Base-by-base conservation (phyloP, 768 basidiomycete genomes). In the Boletus pseudopeckii region DNA sequence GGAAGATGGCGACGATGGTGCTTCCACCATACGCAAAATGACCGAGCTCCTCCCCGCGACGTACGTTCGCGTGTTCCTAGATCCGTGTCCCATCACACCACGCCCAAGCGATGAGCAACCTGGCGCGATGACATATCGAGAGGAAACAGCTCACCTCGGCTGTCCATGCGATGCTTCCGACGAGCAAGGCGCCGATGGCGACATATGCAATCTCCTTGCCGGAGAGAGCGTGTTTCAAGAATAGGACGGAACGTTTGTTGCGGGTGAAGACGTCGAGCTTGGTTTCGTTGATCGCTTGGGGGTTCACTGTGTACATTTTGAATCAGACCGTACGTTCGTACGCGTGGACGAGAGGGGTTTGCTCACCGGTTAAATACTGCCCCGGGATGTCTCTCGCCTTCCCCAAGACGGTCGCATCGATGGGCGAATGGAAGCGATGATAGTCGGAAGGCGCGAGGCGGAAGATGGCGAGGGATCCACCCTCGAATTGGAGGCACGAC, bases 371-470 rank as follows among this genome's bases (percentile, higher is more conserved):
- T 58, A 82, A 86, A 59, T 83, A 84, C 54, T 84, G 74, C 2
- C 84, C 83, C 0, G 77, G 73, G 5, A 84, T 73, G 58, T 83
- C 70, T 3, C 54, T 69, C 7, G 74, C 62, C 36, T 77, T 74
- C 10, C 75, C 70, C 2, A 44, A 24, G 18, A 85, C 66, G 11
- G 73, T 76, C 36, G 77, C 83, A 49, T 85, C 83, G 26, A 86
- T 72, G 14, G 87, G 86, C 33, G 80, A 80, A 57, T 90, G 88
- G 77, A 87, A 90, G 14, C 89, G 82, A 64, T 92, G 90, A 61
- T 91, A 91, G 64, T 92, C 90, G 9, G 83, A 78, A 0, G 89
- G 91, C 0, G 91, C 89, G 17, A 92, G 80, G 48, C 90, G 77
- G 69, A 88, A 86, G 53, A 87, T 81, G 0, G 86, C 86, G 2